Percentiles rank a stretch among this genome's conserved stretches.
These are phyloP conservation scores for Beauveria bassiana DNA, from an alignment of 2,329 filamentous ascomycete species.

Conservation along the genomic window DNA sequence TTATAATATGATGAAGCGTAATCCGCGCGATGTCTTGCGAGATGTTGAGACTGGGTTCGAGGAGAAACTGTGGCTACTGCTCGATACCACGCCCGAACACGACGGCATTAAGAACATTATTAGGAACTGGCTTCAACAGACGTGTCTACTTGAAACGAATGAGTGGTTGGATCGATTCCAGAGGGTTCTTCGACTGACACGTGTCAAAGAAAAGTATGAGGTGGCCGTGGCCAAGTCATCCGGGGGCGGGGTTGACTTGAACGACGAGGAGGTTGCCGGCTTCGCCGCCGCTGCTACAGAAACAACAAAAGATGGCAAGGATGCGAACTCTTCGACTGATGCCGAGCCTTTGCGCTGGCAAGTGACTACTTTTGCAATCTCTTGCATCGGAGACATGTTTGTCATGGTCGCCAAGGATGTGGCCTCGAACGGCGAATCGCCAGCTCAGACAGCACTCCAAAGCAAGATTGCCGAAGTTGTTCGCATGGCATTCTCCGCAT, in stretches of 20 bases:
- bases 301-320: slow-evolving; percentile 45
- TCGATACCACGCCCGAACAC: slow-evolving; percentile 71
- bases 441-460: slow-evolving; percentile 72
- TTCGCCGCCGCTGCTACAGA: slow-evolving; percentile 71
- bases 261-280: slow-evolving; percentile 93
- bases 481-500: slow-evolving; percentile 93
- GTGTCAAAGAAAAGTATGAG: slow-evolving; percentile 54
- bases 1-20: slow-evolving; percentile 90
- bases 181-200: slow-evolving; percentile 79
- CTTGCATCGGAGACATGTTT: slow-evolving; percentile 78
- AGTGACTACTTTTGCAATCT: slow-evolving; percentile 88
- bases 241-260: slow-evolving; percentile 64
- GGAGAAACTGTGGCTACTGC: slow-evolving; percentile 82
- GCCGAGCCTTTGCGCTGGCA: slow-evolving; percentile 94
- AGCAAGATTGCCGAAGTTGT: slow-evolving; percentile 84
- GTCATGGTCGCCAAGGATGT: slow-evolving; percentile 71
- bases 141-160: slow-evolving; percentile 68
- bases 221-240: slow-evolving; percentile 36
- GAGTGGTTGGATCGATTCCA: slow-evolving; percentile 89
- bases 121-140: slow-evolving; percentile 88
- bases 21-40: slow-evolving; percentile 72
- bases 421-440: slow-evolving; percentile 67
- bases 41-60: slow-evolving; percentile 74
- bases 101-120: slow-evolving; percentile 80
- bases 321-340: slow-evolving; percentile 43